Evolutionary conservation across 495 filamentous ascomycete genomes (phyloP).

Genomic region (Acidomyces sp.): DNA sequence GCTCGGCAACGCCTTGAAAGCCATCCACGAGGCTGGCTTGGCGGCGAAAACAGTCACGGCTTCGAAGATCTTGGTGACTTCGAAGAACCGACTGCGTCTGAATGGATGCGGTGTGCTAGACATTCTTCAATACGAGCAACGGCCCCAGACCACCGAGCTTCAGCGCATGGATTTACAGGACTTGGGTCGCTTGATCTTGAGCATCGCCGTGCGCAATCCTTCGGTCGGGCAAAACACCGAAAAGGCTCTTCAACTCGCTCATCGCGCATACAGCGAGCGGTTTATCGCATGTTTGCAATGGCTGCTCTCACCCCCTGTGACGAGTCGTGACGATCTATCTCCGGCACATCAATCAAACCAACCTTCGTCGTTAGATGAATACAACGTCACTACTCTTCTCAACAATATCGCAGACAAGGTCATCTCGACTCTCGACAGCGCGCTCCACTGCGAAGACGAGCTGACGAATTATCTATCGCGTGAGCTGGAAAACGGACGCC

Average conservation of each 20-base stretch:
- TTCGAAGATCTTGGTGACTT: constrained; percentile 75
- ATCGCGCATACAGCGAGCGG: constrained; percentile 55
- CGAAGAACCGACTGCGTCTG: constrained; percentile 72
- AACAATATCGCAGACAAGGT: constrained; percentile 61
- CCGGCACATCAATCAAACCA: background rate
- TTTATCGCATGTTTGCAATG: constrained; percentile 64
- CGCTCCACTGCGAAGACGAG: constrained; percentile 63
- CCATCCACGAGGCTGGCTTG: constrained; percentile 66
- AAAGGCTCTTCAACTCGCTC: constrained; percentile 57
- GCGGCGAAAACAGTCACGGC: constrained; percentile 73
- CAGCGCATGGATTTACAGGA: constrained; percentile 81
- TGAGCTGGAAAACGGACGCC: constrained; percentile 83
- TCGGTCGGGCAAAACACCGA: constrained; percentile 41
- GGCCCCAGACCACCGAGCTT: constrained; percentile 52
- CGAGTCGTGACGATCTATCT: constrained; percentile 1
- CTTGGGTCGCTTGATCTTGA: constrained; percentile 71
- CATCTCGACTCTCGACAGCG: constrained; percentile 54
- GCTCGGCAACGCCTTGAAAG: constrained; percentile 74
- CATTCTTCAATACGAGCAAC: constrained; percentile 63
- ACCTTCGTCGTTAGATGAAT: constrained; percentile 35
- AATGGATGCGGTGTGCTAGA: constrained; percentile 79
- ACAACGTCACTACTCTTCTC: constrained; percentile 66
- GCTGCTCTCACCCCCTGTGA: constrained; percentile 44
- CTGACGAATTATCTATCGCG: constrained; percentile 52
- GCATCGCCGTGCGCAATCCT: constrained; percentile 55